A percentile compares a stretch with the other conserved stretches of the same genome.
Evolutionary conservation across 306 rosid genomes (phyloP).

Genomic region (Lathyrus oleraceus): DNA sequence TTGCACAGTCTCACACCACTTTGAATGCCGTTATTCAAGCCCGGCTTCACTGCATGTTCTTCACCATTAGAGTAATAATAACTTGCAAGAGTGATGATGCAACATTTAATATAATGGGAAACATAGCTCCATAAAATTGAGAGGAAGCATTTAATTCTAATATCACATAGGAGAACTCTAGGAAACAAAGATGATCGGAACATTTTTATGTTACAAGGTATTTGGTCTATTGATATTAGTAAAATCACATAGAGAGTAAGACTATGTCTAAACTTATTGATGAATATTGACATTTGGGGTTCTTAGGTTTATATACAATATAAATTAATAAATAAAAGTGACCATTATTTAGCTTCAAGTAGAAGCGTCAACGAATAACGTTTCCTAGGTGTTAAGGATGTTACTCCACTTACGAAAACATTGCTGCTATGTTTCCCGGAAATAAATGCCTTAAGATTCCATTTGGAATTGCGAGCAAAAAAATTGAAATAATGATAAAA

Average conservation of each 20-base stretch:
- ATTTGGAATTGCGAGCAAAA: too few relatives aligned
- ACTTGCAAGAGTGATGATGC: background rate
- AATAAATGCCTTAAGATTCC: background rate
- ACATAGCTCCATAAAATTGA: background rate
- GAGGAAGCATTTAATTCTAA: slow-evolving; percentile 1
- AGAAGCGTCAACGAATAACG: slow-evolving; percentile 12
- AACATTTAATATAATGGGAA: background rate
- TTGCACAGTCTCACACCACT: slow-evolving; percentile 31
- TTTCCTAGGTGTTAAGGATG: background rate
- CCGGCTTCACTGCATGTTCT: background rate
- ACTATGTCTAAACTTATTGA: background rate
- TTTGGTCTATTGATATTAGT: slow-evolving; percentile 29
- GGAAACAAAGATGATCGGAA: background rate
- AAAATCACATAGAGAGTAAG: background rate
- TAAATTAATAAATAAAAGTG: background rate
- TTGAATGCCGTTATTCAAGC: background rate
- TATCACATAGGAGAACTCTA: background rate
- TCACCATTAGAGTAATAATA: background rate
- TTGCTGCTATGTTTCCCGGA: slow-evolving; percentile 11
- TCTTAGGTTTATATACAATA: background rate
- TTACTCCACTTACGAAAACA: background rate
- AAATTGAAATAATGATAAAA: too few relatives aligned
- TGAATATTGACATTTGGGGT: background rate
- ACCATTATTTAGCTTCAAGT: background rate
- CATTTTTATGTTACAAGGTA: background rate